Percentiles rank a stretch among this genome's conserved stretches.
These are phyloP conservation scores for Volvox carteri DNA, from an alignment of 163 green algal genomes.

Conservation along the genomic window DNA sequence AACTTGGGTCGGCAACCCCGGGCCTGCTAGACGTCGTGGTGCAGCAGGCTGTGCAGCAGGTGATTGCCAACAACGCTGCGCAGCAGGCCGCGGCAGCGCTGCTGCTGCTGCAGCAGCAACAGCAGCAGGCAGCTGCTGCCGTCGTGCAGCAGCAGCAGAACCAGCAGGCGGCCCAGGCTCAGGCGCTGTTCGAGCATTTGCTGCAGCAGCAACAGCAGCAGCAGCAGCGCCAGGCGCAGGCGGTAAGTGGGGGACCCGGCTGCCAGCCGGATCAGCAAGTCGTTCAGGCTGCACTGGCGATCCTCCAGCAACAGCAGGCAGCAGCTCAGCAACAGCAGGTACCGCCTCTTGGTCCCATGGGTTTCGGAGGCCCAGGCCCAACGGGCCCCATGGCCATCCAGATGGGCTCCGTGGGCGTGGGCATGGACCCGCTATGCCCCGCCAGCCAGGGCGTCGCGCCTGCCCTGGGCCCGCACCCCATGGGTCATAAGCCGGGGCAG, in stretches of 20 bases:
- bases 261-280: not conserved
- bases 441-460: not conserved
- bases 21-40: constrained; percentile 24
- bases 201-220: constrained; percentile 40
- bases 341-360: not conserved
- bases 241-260: not conserved
- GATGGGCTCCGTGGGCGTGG: not conserved
- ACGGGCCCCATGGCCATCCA: not conserved
- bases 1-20: not conserved
- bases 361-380: not conserved
- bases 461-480: not conserved
- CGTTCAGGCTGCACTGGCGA: constrained; percentile 21
- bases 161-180: constrained; percentile 35
- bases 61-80: constrained; percentile 46
- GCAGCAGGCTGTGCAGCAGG: constrained; percentile 55
- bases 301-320: constrained; percentile 30
- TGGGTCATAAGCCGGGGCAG: not conserved
- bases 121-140: constrained; percentile 18
- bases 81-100: constrained; percentile 41
- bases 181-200: constrained; percentile 41
- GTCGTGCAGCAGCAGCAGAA: constrained; percentile 18
- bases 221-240: no score
- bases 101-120: constrained; percentile 44
- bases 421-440: constrained; percentile 21
- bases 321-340: not conserved